Percentiles rank a stretch among this genome's conserved stretches.
Evolutionary conservation across 306 rosid species (phyloP).

Genomic region (Myrica gale): DNA sequence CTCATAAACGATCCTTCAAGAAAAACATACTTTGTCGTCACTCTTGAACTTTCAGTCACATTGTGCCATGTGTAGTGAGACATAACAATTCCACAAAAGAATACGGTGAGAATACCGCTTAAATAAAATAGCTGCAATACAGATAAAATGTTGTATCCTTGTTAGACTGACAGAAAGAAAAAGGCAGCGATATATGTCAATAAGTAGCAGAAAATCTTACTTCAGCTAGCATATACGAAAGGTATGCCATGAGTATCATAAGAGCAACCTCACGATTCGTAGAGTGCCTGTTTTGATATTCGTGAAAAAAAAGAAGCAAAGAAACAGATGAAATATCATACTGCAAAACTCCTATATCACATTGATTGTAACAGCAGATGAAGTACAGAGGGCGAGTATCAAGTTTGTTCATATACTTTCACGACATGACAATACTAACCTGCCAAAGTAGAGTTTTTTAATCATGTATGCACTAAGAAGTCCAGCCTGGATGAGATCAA

Average conservation of each 20-base stretch:
- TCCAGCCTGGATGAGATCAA: conserved; percentile 61
- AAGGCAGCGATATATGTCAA: conserved; percentile 1
- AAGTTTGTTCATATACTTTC: neutral
- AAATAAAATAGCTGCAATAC: conserved; percentile 75
- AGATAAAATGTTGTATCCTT: conserved; percentile 11
- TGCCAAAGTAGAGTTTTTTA: conserved; percentile 77
- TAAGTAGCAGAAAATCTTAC: conserved; percentile 42
- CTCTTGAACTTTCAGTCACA: conserved; percentile 93
- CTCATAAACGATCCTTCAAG: conserved; percentile 10
- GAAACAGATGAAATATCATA: neutral
- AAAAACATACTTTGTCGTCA: conserved; percentile 83
- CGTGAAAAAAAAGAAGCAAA: conserved; percentile 1
- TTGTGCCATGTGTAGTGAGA: conserved; percentile 99
- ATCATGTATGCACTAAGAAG: conserved; percentile 76
- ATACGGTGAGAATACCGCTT: conserved; percentile 94
- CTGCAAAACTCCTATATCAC: conserved; percentile 2
- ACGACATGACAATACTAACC: conserved; percentile 50
- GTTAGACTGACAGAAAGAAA: conserved; percentile 5
- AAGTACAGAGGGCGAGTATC: no score
- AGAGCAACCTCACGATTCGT: conserved; percentile 97
- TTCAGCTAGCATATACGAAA: conserved; percentile 88
- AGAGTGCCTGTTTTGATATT: conserved; percentile 60
- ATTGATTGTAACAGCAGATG: neutral
- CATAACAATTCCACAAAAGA: conserved; percentile 98
- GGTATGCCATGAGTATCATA: conserved; percentile 97